Evolutionary conservation across 2,329 filamentous ascomycete species (phyloP).

Genomic region (Diplodia scrobiculata): DNA sequence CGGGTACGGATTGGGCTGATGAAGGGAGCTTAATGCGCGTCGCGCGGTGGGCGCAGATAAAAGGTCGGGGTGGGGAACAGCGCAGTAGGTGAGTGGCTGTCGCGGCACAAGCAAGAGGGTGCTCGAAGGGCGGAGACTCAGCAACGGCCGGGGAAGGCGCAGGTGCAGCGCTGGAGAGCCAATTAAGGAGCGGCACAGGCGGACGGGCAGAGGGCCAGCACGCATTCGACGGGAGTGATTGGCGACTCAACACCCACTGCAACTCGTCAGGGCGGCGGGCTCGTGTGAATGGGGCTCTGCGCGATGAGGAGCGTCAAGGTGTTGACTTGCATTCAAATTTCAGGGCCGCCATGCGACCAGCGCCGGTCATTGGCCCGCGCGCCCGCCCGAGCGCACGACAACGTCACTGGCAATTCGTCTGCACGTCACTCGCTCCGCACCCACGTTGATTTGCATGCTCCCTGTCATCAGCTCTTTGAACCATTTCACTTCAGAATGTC

Average conservation of each 20-base stretch:
- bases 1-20: constrained; percentile 4
- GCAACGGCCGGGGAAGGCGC: constrained; percentile 15
- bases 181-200: constrained; percentile 21
- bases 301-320: constrained; percentile 21
- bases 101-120: constrained; percentile 7
- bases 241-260: constrained; percentile 18
- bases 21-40: constrained; percentile 2
- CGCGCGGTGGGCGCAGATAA: not conserved
- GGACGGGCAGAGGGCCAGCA: constrained; percentile 25
- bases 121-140: constrained; percentile 3
- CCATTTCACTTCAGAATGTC: not conserved
- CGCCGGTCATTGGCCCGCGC: constrained; percentile 21
- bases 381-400: constrained; percentile 9
- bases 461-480: not conserved
- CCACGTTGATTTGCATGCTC: constrained; percentile 1
- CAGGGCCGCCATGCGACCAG: constrained; percentile 18
- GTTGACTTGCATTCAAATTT: constrained; percentile 28
- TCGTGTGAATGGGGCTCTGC: constrained; percentile 18
- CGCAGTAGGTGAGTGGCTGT: not conserved
- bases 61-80: not conserved
- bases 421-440: constrained; percentile 12
- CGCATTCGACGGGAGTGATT: constrained; percentile 22
- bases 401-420: constrained; percentile 20
- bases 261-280: constrained; percentile 5
- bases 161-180: not conserved